These are phyloP conservation scores for Protomyces lactucae-debilis DNA, from an alignment of 1,139 yeast species.

Conservation along the genomic window DNA sequence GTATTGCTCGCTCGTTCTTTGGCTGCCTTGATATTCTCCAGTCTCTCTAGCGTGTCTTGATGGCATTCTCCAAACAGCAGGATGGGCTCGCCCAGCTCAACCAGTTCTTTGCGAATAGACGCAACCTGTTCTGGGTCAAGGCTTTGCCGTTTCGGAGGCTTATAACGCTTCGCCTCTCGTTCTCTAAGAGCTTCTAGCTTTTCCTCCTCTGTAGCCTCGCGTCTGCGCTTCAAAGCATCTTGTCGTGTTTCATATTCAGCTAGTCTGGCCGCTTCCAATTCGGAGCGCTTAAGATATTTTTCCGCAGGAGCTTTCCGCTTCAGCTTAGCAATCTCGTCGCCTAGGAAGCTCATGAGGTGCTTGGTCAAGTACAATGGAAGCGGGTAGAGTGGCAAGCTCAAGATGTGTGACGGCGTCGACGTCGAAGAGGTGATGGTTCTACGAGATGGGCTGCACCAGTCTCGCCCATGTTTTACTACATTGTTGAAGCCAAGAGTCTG, in stretches of 20 bases:
- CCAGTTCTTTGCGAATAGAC: constrained; percentile 46
- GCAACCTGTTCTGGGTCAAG: background rate
- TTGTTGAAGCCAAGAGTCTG: too few relatives aligned
- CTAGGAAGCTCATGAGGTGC: constrained; percentile 27
- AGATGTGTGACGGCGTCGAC: too few relatives aligned
- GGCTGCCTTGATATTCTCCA: constrained; percentile 29
- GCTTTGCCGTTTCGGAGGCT: constrained; percentile 21
- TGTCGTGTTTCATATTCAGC: constrained; percentile 35
- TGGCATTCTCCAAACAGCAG: constrained; percentile 49
- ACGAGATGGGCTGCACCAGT: too few relatives aligned
- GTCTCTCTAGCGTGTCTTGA: constrained; percentile 33
- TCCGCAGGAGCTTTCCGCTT: constrained; percentile 17
- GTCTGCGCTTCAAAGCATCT: constrained; percentile 35
- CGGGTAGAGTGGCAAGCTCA: too few relatives aligned
- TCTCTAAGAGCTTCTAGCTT: constrained; percentile 29
- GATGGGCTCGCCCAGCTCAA: constrained; percentile 44
- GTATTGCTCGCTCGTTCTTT: constrained; percentile 6
- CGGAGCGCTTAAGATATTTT: constrained; percentile 33
- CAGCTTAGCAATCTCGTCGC: constrained; percentile 27
- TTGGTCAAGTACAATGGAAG: too few relatives aligned
- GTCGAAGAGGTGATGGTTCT: too few relatives aligned
- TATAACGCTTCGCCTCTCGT: constrained; percentile 28
- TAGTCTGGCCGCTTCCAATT: constrained; percentile 34
- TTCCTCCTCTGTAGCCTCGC: constrained; percentile 32
- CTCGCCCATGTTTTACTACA: too few relatives aligned